Evolutionary conservation across 768 basidiomycete genomes (phyloP).

Genomic region (Cystofilobasidium macerans): DNA sequence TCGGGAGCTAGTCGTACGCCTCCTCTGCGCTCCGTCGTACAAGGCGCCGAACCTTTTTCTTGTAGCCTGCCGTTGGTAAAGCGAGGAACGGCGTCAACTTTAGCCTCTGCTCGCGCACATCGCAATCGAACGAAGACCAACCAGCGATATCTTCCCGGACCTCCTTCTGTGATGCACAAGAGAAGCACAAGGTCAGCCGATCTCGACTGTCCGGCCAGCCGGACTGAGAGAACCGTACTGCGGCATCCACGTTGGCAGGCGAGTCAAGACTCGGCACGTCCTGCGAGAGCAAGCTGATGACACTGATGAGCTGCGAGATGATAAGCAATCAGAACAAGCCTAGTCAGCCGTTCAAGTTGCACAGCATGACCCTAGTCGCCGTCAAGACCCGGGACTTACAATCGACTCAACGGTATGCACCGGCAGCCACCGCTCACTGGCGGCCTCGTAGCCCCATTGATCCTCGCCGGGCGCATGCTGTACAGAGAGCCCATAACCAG

Average conservation of each 20-base stretch:
- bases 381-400: conserved; percentile 48
- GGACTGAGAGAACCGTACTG: conserved; percentile 38
- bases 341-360: too few species aligned
- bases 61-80: conserved; percentile 51
- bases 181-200: not conserved
- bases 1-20: not conserved
- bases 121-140: conserved; percentile 25
- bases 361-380: too few species aligned
- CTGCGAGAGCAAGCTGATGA: conserved; percentile 87
- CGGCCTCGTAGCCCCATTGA: conserved; percentile 87
- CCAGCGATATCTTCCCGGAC: conserved; percentile 33
- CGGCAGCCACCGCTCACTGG: conserved; percentile 93
- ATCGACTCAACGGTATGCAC: conserved; percentile 96
- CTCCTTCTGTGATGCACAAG: conserved; percentile 31
- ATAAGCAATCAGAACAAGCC: not conserved
- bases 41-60: conserved; percentile 82
- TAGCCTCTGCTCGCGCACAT: not conserved
- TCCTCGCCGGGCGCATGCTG: conserved; percentile 94
- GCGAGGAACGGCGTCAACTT: too few species aligned
- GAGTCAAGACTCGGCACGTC: conserved; percentile 84
- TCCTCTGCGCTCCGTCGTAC: not conserved
- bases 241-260: conserved; percentile 93
- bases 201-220: not conserved
- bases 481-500: conserved; percentile 12
- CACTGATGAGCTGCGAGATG: conserved; percentile 68